Percentiles rank a stretch among this genome's conserved stretches.
Evolutionary conservation across 768 basidiomycete genomes (phyloP).

Genomic region (Lentinula detonsa): DNA sequence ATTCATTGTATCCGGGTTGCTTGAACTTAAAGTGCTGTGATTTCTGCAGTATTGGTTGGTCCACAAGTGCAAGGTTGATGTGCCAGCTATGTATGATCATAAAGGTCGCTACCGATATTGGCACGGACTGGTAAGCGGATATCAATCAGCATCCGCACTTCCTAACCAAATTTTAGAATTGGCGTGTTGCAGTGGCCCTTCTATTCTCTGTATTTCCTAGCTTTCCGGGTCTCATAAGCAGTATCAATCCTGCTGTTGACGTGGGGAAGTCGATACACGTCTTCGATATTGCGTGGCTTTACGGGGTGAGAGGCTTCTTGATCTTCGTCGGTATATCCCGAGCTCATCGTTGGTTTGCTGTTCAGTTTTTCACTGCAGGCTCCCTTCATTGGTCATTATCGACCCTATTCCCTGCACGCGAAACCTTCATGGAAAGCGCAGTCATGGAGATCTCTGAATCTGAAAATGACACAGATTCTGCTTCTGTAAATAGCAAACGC

Average conservation of each 20-base stretch:
- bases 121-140: constrained; percentile 55
- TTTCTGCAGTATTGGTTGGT: constrained; percentile 66
- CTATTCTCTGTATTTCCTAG: constrained; percentile 63
- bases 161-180: constrained; percentile 48
- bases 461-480: constrained; percentile 10
- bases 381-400: constrained; percentile 32
- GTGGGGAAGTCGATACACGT: constrained; percentile 53
- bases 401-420: constrained; percentile 30
- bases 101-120: constrained; percentile 75
- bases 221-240: constrained; percentile 72
- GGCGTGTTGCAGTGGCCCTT: constrained; percentile 69
- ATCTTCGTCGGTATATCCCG: not conserved
- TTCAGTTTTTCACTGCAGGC: constrained; percentile 32
- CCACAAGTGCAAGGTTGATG: constrained; percentile 65
- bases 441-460: constrained; percentile 12
- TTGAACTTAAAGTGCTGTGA: not conserved
- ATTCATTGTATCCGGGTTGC: not conserved
- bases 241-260: constrained; percentile 59
- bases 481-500: not conserved
- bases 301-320: constrained; percentile 45
- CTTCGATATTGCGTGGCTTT: constrained; percentile 73
- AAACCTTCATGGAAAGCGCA: constrained; percentile 32
- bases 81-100: constrained; percentile 80
- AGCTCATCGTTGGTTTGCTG: not conserved
- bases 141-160: not conserved